These are phyloP conservation scores for Lotus japonicus DNA, from an alignment of 306 rosid species.

Conservation along the genomic window DNA sequence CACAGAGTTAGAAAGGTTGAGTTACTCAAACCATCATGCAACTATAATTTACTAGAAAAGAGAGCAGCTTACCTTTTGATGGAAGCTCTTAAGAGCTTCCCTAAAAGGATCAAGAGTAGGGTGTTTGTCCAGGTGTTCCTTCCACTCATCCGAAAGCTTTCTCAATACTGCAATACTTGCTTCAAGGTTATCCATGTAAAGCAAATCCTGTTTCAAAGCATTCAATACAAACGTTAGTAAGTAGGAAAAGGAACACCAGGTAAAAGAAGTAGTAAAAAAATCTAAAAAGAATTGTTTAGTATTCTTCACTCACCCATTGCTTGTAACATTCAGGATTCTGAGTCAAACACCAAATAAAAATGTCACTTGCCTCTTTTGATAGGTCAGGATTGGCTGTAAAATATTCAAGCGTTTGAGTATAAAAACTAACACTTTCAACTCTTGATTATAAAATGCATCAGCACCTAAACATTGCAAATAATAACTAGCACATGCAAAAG, in stretches of 20 bases:
- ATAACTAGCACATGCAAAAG: neutral
- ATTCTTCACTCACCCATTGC: constrained; percentile 41
- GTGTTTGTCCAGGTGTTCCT: constrained; percentile 29
- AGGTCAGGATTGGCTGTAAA: constrained; percentile 37
- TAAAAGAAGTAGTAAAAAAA: neutral
- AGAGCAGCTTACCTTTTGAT: constrained; percentile 29
- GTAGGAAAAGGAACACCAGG: neutral
- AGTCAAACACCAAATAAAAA: constrained; percentile 46
- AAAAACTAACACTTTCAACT: neutral
- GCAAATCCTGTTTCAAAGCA: constrained; percentile 35
- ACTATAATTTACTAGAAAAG: neutral
- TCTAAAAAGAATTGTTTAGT: neutral
- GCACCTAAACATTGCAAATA: neutral
- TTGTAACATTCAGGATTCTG: constrained; percentile 46
- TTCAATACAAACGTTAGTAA: neutral
- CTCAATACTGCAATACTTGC: constrained; percentile 35
- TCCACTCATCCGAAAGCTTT: constrained; percentile 39
- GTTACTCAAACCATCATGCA: neutral
- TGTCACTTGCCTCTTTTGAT: constrained; percentile 39
- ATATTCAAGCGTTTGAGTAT: constrained; percentile 13
- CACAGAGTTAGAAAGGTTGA: neutral
- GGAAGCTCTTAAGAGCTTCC: constrained; percentile 37
- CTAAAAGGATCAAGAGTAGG: constrained; percentile 28
- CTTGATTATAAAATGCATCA: neutral
- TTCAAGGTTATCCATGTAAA: constrained; percentile 48